Evolutionary conservation across 805 yeast genomes (phyloP), one percentile per base, ranked within the genome.

Genomic region (Candida michaelii): DNA sequence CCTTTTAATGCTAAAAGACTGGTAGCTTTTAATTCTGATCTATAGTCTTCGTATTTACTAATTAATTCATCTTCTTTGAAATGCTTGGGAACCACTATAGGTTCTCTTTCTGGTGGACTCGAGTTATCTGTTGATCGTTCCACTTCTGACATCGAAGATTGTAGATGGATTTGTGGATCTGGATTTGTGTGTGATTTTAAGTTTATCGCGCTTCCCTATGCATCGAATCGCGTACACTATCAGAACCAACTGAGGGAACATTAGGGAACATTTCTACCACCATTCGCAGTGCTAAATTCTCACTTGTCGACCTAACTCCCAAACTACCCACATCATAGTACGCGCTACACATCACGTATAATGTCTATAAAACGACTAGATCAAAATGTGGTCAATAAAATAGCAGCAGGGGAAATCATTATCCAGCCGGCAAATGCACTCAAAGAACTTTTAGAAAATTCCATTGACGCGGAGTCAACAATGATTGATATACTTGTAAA

Each of bases 321-420:
- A n/a, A n/a, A n/a, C n/a, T n/a, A n/a, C n/a, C n/a, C n/a, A n/a
- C n/a, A n/a, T n/a, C n/a, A n/a, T n/a, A n/a, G n/a, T n/a, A n/a
- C n/a, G n/a, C n/a, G n/a, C n/a, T n/a, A n/a, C n/a, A n/a, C n/a
- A n/a, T n/a, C n/a, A n/a, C n/a, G n/a, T n/a, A n/a, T n/a, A n/a
- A n/a, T n/a, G n/a, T n/a, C n/a, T n/a, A n/a, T 58, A 51, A 9
- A 63, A 53, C 44, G 77, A 13, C 73, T 91, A 17, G 93, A 84
- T 34, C 67, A 67, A 12, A 60, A 79, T 2, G 97, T 90, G 15
- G 86, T 93, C 37, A 90, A 89, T 60, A 78, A 83, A 47, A 93
- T 93, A 19, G 99, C 99, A 0, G 99, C 99, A 1, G 99, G 99
- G 0, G 98, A 93, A 65, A 88, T 93, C 63, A 87, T 93, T 44